Evolutionary conservation across 2,329 filamentous ascomycete genomes (phyloP), one percentile per base, ranked within the genome.

Genomic region (Diaporthe australafricana): DNA sequence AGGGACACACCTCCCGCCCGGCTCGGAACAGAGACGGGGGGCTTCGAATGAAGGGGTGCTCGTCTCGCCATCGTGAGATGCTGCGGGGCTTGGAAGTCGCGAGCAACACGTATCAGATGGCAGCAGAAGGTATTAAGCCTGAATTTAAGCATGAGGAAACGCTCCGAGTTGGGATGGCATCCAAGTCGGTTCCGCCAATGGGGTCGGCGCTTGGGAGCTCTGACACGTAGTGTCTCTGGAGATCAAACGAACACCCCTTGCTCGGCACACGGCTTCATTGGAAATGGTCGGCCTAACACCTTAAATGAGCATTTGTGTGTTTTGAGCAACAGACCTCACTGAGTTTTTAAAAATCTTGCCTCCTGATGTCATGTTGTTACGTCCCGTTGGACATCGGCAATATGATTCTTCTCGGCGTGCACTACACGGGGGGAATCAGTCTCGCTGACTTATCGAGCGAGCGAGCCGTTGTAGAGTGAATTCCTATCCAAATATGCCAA

Each of bases 181-280:
- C 35, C 32, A n/a, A n/a, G 20, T 35, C 22, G 9, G 5, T 52
- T 5, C 63, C 16, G 25, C 70, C 62, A 68, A 71, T 71, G 2
- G 50, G 45, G n/a, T 40, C 25, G 16, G 22, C 30, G 12, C 22
- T 22, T 38, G 7, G 30, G 50, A 25, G n/a, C 35, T 60, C 63
- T 68, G 70, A 68, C 70, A 60, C 70, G 7, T 22, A 50, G 48
- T 65, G 68, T 30, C 38, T 17, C 42, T 53, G 70, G 50, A 71
- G 70, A 71, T 71, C 70, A 71, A 71, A 71, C 70, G 63, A 71
- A 53, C 70, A 52, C 50, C 60, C 60, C 40, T 50, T 38, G 60
- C 60, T 65, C 45, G 60, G 60, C 60, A 50, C 60, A 5, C 60
- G 30, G 60, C 60, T 65, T 65, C 45, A 50, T 25, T 50, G 30